Conservation (phyloP, 1,284 basidiomycete species). For the Testicularia cyperi region DNA sequence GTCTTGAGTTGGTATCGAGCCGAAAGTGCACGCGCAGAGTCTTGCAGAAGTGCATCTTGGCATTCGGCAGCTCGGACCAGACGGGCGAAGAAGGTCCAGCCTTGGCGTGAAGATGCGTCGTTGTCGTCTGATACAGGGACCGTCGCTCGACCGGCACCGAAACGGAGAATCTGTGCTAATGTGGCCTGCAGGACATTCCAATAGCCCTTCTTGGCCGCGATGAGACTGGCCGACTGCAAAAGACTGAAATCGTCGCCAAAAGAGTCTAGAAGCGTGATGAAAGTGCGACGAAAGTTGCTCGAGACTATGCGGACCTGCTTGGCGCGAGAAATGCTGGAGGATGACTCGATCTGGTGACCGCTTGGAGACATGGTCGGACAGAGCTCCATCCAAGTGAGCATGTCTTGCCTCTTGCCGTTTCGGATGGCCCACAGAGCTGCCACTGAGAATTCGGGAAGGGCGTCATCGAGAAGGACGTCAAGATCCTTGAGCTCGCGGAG, state of each 20-base stretch:
- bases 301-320: constrained; percentile 3
- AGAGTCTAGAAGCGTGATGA: constrained; percentile 18
- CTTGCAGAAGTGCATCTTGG: constrained; percentile 5
- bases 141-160: constrained; percentile 1
- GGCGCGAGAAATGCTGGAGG: neutral
- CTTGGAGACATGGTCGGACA: constrained; percentile 16
- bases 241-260: constrained; percentile 17
- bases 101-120: neutral
- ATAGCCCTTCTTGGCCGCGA: constrained; percentile 18
- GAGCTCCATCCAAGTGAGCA: constrained; percentile 34
- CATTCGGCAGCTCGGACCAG: constrained; percentile 13
- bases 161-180: constrained; percentile 24
- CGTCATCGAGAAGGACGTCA: constrained; percentile 6
- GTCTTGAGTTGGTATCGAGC: constrained; percentile 2
- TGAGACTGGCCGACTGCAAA: constrained; percentile 15
- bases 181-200: constrained; percentile 17
- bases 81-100: neutral
- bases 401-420: constrained; percentile 10
- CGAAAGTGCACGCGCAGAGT: constrained; percentile 1
- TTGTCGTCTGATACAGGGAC: neutral
- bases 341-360: constrained; percentile 2
- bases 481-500: constrained; percentile 22
- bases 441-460: constrained; percentile 7
- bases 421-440: constrained; percentile 30
- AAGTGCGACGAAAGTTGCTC: constrained; percentile 13